Base-by-base conservation (phyloP, 352 stramenopile genomes). In the Phytopythium sindhum region DNA sequence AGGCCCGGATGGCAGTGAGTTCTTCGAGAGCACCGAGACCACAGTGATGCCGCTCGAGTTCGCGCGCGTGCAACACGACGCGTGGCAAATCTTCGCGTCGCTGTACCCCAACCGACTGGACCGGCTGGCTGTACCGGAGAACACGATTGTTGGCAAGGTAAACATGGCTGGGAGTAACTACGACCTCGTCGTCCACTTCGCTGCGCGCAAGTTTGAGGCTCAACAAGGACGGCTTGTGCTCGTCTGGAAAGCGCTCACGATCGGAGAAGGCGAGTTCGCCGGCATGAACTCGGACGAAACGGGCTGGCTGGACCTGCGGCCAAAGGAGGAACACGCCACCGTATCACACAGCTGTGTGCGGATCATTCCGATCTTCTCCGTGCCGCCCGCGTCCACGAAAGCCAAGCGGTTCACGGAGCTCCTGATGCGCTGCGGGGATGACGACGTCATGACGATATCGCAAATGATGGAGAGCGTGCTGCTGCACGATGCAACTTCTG, bases 81-180 rank as follows among this genome's bases (percentile, higher is more conserved):
- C 55, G 24, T 60, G 35, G 35, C 24, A 37, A 11, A 60, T 60
- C 14, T 37, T 52, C 19, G 24, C 35, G n/a, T 60, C 55, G 55
- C 55, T 60, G n/a, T 60, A 60, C 9, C 55, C 55, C n/a, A 60
- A 48, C 24, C 35, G 37, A 52, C 17, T 33, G 17, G 21, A 33
- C 19, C 28, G 51, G 17, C 14, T 41, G 3, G 29, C 28, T 3
- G 29, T 41, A 23, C 28, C 74, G 14, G 77, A 87, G 55, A 67
- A 88, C 52, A 83, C 73, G 31, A 83, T 88, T n/a, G 64, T 88
- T 23, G 81, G 88, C 37, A 60, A 60, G 35, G n/a, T 51, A 7
- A 23, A 39, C 24, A 24, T 60, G n/a, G n/a, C 35, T 2, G 35
- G 35, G 12, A 14, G 9, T 23, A 35, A 60, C 23, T 52, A 60